These are phyloP conservation scores for Phylloporus arenicola DNA, from an alignment of 768 basidiomycete species.

Conservation along the genomic window DNA sequence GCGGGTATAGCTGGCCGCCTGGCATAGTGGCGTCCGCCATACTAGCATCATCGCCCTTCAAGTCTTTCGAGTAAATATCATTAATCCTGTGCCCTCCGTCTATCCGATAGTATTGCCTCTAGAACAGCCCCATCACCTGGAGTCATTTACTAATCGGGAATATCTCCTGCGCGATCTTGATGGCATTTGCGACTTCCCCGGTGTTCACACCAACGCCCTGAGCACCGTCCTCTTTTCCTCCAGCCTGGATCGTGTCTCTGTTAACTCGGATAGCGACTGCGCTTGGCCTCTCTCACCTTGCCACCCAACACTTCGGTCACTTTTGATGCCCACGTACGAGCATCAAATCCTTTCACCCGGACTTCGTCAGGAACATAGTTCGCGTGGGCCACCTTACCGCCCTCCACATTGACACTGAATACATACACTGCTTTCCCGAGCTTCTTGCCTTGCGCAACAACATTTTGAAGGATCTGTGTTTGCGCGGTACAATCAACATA, in stretches of 20 bases:
- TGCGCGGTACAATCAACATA: not conserved
- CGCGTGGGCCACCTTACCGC: slow-evolving; percentile 77
- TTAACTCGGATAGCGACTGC: slow-evolving; percentile 2
- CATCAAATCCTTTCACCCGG: slow-evolving; percentile 69
- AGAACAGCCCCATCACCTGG: not conserved
- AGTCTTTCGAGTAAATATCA: not conserved
- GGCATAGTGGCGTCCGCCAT: slow-evolving; percentile 12
- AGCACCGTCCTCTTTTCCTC: slow-evolving; percentile 89
- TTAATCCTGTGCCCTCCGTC: not conserved
- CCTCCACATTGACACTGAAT: slow-evolving; percentile 68
- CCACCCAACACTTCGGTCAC: slow-evolving; percentile 82
- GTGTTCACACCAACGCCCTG: slow-evolving; percentile 80
- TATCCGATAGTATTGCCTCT: not conserved
- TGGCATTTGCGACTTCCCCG: slow-evolving; percentile 60
- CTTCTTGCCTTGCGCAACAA: slow-evolving; percentile 75
- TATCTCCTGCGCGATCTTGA: slow-evolving; percentile 48
- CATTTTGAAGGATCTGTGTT: slow-evolving; percentile 62
- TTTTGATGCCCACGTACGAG: slow-evolving; percentile 79
- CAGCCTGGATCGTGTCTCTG: slow-evolving; percentile 51
- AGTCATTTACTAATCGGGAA: slow-evolving; percentile 24
- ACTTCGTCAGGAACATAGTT: slow-evolving; percentile 69
- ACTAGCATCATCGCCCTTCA: not conserved
- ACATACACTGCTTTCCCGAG: slow-evolving; percentile 83
- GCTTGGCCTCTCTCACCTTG: slow-evolving; percentile 53
- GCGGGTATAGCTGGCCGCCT: slow-evolving; percentile 30